Evolutionary conservation across 768 basidiomycete species (phyloP).

Genomic region (Russula brevipes): DNA sequence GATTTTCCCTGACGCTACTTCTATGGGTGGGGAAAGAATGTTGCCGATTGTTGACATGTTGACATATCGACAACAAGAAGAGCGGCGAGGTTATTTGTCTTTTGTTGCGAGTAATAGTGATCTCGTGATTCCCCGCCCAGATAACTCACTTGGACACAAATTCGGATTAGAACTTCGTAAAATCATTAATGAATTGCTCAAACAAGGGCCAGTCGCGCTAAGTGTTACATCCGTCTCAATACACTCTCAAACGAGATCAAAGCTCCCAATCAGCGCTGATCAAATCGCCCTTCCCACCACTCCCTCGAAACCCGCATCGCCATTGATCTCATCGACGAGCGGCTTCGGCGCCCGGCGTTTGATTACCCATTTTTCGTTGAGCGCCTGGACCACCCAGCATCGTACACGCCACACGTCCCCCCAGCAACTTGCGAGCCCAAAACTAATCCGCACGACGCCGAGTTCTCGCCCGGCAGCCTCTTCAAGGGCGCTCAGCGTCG

Average conservation of each 20-base stretch:
- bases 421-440: slow-evolving; percentile 77
- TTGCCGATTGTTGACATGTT: too few species aligned
- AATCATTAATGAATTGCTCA: too few species aligned
- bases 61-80: too few species aligned
- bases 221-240: not conserved
- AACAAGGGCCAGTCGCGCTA: not conserved
- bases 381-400: slow-evolving; percentile 26
- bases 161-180: too few species aligned
- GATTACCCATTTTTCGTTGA: slow-evolving; percentile 13
- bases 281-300: slow-evolving; percentile 16
- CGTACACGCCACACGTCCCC: slow-evolving; percentile 51
- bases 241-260: slow-evolving; percentile 2
- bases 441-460: slow-evolving; percentile 70
- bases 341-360: not conserved
- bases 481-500: slow-evolving; percentile 47
- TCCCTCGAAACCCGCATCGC: not conserved
- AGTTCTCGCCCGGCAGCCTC: slow-evolving; percentile 56
- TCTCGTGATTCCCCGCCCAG: too few species aligned
- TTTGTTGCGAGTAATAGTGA: too few species aligned
- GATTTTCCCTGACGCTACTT: too few species aligned
- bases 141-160: too few species aligned
- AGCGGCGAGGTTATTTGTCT: too few species aligned
- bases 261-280: not conserved
- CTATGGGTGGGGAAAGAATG: too few species aligned
- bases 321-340: not conserved